Conservation (phyloP, 2,329 filamentous ascomycete genomes). For the Tolypocladium sp. region DNA sequence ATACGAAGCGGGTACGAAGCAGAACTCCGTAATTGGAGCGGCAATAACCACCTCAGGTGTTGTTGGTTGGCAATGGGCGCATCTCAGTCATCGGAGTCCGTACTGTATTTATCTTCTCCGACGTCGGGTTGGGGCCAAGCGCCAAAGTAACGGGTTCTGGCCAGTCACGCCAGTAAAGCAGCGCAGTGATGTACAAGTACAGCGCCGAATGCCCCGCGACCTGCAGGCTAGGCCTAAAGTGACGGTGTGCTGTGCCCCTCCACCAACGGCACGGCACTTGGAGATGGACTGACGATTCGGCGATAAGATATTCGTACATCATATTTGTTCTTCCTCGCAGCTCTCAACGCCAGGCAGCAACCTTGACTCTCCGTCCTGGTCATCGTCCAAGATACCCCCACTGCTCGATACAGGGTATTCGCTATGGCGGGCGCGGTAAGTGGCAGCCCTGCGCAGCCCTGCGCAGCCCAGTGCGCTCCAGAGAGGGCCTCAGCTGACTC, state of each 20-base stretch:
- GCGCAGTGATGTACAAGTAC: neutral
- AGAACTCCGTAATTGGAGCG: neutral
- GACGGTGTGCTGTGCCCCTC: neutral
- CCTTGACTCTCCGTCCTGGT: neutral
- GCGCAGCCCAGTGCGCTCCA: neutral
- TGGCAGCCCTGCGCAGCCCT: constrained; percentile 1
- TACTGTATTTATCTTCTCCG: neutral
- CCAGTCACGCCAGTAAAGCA: neutral
- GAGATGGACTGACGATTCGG: neutral
- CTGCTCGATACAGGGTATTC: neutral
- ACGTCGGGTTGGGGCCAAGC: neutral
- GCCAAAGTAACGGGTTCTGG: neutral
- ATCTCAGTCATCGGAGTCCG: neutral
- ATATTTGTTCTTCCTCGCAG: neutral
- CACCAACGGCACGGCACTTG: neutral
- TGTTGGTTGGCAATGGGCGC: neutral
- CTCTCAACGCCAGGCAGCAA: neutral
- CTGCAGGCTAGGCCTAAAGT: neutral
- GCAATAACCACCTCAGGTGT: neutral
- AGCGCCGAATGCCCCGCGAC: neutral
- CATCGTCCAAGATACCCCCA: neutral
- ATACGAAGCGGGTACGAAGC: neutral
- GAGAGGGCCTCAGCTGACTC: constrained; percentile 4
- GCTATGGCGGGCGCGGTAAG: constrained; percentile 21
- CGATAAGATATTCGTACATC: neutral